A percentile compares a stretch with the other conserved stretches of the same genome.
phyloP scores from a whole-genome alignment of 148 eudicot species.

The Beta vulgaris region DNA sequence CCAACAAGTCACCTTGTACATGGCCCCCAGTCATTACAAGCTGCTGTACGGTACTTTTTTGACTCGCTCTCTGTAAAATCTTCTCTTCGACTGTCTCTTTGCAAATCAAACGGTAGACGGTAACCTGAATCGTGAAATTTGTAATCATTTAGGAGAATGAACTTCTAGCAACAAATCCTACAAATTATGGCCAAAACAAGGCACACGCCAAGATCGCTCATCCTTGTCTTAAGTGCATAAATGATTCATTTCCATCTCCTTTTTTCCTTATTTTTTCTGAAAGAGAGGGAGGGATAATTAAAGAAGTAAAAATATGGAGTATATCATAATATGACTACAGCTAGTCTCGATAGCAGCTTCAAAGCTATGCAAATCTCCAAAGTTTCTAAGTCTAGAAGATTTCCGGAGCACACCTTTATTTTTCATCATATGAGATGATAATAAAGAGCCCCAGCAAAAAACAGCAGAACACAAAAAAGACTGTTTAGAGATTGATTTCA shows the following conservation, averaged over 20 bases:
- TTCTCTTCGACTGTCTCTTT: slow-evolving; percentile 98
- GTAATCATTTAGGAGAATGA: slow-evolving; percentile 8
- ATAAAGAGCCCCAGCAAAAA: neutral
- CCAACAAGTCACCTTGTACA: slow-evolving; percentile 94
- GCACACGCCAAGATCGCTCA: neutral
- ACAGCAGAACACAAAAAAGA: neutral
- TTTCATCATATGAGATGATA: neutral
- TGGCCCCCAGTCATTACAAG: slow-evolving; percentile 99
- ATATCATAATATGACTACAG: neutral
- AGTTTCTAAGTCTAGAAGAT: neutral
- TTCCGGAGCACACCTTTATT: neutral
- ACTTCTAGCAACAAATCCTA: neutral
- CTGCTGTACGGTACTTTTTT: slow-evolving; percentile 94
- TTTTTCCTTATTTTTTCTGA: neutral
- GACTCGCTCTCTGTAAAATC: slow-evolving; percentile 93
- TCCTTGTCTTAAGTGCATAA: neutral
- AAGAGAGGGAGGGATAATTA: neutral
- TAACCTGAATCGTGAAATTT: slow-evolving; percentile 51
- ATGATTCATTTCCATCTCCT: neutral
- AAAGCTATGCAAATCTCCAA: neutral
- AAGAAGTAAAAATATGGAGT: neutral
- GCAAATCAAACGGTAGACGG: slow-evolving; percentile 90
- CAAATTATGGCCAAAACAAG: neutral
- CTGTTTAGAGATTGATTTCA: neutral
- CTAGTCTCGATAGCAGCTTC: neutral